phyloP scores from a whole-genome alignment of 1,284 basidiomycete genomes.

The Rhizopogon parksii region DNA sequence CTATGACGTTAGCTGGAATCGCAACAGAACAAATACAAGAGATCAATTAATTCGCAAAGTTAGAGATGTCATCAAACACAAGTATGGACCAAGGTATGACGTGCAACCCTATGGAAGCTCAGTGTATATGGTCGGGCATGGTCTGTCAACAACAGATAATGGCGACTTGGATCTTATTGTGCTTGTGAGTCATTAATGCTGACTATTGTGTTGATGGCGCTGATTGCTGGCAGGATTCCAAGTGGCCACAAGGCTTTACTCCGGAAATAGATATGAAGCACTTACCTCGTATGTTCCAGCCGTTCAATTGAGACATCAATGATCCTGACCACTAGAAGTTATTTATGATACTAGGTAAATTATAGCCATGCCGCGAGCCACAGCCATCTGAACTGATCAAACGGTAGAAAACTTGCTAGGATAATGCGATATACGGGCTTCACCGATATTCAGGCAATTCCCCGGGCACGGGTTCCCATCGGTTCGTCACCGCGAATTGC shows the following conservation, averaged over 20 bases:
- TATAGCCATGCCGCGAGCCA: constrained; percentile 1
- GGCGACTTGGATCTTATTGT: constrained; percentile 44
- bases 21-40: background rate
- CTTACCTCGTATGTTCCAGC: constrained; percentile 25
- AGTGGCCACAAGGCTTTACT: constrained; percentile 30
- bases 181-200: constrained; percentile 30
- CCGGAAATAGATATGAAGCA: constrained; percentile 18
- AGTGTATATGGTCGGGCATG: constrained; percentile 37
- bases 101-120: constrained; percentile 43
- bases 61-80: constrained; percentile 19
- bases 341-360: constrained; percentile 33
- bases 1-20: too few species aligned
- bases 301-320: background rate
- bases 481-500: constrained; percentile 26
- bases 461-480: constrained; percentile 44
- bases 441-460: constrained; percentile 26
- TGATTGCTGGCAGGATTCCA: constrained; percentile 32
- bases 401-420: constrained; percentile 27
- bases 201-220: background rate
- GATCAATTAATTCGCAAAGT: background rate
- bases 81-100: constrained; percentile 31
- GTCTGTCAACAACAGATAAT: constrained; percentile 19
- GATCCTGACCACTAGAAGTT: constrained; percentile 15
- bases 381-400: background rate
- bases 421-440: constrained; percentile 33